Percentiles rank a stretch among this genome's conserved stretches.
phyloP scores from a whole-genome alignment of 2,329 filamentous ascomycete species.

The Capronia coronata region DNA sequence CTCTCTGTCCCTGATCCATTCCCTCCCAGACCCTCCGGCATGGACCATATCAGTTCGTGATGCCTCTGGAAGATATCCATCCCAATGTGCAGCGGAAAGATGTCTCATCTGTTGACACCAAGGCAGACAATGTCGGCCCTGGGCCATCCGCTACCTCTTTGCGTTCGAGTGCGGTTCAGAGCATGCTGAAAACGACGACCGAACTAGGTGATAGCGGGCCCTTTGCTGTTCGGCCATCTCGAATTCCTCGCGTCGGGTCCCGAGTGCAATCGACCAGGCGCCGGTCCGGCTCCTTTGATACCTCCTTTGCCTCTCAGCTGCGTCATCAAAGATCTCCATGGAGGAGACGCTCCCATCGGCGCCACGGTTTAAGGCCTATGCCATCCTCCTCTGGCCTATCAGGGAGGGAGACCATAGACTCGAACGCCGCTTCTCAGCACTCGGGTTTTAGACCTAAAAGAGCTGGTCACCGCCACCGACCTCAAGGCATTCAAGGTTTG shows the following conservation, averaged over 20 bases:
- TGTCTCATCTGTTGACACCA: conserved; percentile 6
- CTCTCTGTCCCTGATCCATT: background rate
- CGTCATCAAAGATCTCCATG: conserved; percentile 14
- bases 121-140: conserved; percentile 4
- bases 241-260: conserved; percentile 33
- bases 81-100: conserved; percentile 20
- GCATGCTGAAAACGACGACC: conserved; percentile 60
- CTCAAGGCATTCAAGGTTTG: conserved; percentile 7
- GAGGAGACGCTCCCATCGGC: conserved; percentile 11
- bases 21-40: background rate
- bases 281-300: conserved; percentile 23
- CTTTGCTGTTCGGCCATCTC: conserved; percentile 49
- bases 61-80: conserved; percentile 25
- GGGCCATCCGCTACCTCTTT: conserved; percentile 11
- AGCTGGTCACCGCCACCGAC: conserved; percentile 12
- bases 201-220: conserved; percentile 60
- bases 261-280: conserved; percentile 16
- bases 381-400: conserved; percentile 22
- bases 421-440: conserved; percentile 17
- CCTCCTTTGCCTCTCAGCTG: conserved; percentile 19
- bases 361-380: conserved; percentile 17
- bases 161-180: conserved; percentile 50
- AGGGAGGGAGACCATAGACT: conserved; percentile 20
- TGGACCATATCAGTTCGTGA: conserved; percentile 8
- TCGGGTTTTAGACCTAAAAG: conserved; percentile 17